Evolutionary conservation across 306 rosid genomes (phyloP).

Genomic region (Urtica urens): DNA sequence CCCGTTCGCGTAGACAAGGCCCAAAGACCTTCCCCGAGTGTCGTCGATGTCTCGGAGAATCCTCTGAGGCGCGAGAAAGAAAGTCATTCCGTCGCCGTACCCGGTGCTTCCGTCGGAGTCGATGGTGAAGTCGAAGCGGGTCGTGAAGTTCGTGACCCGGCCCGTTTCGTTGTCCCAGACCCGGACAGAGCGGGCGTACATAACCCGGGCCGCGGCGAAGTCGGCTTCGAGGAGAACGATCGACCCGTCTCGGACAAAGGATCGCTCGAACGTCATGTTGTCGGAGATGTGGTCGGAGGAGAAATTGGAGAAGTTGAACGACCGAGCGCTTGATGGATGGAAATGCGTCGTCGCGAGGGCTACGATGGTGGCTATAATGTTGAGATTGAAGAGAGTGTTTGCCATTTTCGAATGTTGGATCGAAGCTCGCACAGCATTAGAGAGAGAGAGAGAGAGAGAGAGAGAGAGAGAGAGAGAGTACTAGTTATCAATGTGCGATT

Average conservation of each 20-base stretch:
- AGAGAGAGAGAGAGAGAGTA: no score
- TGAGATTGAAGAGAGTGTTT: no score
- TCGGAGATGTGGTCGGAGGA: background rate
- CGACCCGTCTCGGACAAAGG: background rate
- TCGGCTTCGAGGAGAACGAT: background rate
- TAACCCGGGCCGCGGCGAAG: slow-evolving; percentile 2
- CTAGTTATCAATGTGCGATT: no score
- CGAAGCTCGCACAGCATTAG: no score
- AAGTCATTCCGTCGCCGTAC: slow-evolving; percentile 9
- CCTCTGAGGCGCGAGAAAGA: background rate
- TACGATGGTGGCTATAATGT: background rate
- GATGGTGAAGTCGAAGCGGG: background rate
- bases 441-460: no score
- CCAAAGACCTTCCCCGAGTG: background rate
- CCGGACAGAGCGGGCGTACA: slow-evolving; percentile 28
- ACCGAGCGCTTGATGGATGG: background rate
- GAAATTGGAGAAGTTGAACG: background rate
- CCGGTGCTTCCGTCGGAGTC: background rate
- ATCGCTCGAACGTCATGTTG: background rate
- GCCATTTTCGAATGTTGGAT: no score
- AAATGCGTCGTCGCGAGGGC: background rate
- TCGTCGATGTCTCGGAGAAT: background rate
- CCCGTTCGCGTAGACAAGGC: slow-evolving; percentile 5
- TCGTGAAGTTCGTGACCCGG: background rate
- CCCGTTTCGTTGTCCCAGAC: slow-evolving; percentile 40